A percentile compares a stretch with the other conserved stretches of the same genome.
These are phyloP conservation scores for Cotoneaster glaucophyllus DNA, from an alignment of 306 rosid species.

Conservation along the genomic window DNA sequence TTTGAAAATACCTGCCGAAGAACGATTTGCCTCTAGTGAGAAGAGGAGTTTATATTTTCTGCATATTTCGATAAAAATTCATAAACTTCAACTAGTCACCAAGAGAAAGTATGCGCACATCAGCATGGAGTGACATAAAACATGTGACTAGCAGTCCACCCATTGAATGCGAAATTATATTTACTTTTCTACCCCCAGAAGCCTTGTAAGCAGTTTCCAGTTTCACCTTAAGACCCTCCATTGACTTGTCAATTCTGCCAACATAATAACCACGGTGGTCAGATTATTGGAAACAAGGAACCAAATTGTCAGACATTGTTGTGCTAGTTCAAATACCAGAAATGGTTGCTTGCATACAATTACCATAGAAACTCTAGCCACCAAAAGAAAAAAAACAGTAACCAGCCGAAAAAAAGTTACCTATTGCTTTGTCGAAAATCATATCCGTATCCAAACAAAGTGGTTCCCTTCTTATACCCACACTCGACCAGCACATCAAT, in stretches of 20 bases:
- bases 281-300: neutral
- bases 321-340: neutral
- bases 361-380: neutral
- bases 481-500: conserved; percentile 78
- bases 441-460: conserved; percentile 91
- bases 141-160: conserved; percentile 75
- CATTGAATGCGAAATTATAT: conserved; percentile 85
- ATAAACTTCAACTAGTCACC: conserved; percentile 12
- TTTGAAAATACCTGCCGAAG: conserved; percentile 64
- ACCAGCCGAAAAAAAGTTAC: conserved; percentile 26
- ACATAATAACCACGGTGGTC: conserved; percentile 8
- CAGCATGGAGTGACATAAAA: conserved; percentile 67
- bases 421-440: conserved; percentile 94
- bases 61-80: conserved; percentile 14
- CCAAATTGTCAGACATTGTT: neutral
- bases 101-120: conserved; percentile 46
- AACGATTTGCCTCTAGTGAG: conserved; percentile 13
- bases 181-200: conserved; percentile 88
- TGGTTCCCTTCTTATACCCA: conserved; percentile 83
- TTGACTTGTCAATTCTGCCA: conserved; percentile 60
- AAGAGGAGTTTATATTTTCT: neutral
- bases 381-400: neutral
- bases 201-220: conserved; percentile 78
- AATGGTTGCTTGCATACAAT: neutral
- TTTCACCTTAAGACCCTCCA: conserved; percentile 73